Percentiles rank a stretch among this genome's conserved stretches.
Evolutionary conservation across 495 filamentous ascomycete species (phyloP).

Genomic region (Aspergillus conjunctus): DNA sequence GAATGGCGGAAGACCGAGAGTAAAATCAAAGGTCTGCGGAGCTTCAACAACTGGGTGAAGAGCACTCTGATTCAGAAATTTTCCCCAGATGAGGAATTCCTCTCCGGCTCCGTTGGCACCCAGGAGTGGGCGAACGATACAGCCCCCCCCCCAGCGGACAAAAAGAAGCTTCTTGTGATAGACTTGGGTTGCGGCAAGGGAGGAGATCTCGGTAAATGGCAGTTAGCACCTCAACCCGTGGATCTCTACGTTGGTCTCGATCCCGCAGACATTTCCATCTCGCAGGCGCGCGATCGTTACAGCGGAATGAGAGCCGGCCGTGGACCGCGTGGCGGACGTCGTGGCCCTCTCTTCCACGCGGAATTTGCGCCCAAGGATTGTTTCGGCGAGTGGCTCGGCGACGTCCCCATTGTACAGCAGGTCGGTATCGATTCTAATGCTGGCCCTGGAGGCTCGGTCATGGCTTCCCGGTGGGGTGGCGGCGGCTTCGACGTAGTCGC

Average conservation of each 20-base stretch:
- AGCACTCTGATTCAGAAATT: conserved; percentile 96
- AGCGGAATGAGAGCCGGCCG: conserved; percentile 67
- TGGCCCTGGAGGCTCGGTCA: conserved; percentile 58
- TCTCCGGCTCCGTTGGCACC: conserved; percentile 40
- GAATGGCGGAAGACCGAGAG: conserved; percentile 94
- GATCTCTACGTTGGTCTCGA: conserved; percentile 91
- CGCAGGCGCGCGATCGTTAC: conserved; percentile 86
- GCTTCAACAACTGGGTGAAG: conserved; percentile 99
- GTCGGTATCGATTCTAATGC: conserved; percentile 78
- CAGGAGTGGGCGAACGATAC: conserved; percentile 57
- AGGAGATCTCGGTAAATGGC: conserved; percentile 94
- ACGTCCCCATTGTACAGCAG: conserved; percentile 73
- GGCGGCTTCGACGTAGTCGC: conserved; percentile 94
- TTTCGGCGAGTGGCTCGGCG: conserved; percentile 76
- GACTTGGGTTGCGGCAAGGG: conserved; percentile 98
- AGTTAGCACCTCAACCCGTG: conserved; percentile 79
- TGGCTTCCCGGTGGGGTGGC: conserved; percentile 62
- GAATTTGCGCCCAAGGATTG: conserved; percentile 89
- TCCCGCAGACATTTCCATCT: conserved; percentile 86
- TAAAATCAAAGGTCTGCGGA: conserved; percentile 89
- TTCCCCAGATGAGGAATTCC: conserved; percentile 75
- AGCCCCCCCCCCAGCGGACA: conserved; percentile 42
- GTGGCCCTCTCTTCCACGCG: conserved; percentile 73
- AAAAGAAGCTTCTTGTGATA: conserved; percentile 70
- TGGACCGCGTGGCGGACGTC: conserved; percentile 53